Evolutionary conservation across 176 grass and related monocot genomes (phyloP).

Genomic region (Dactylis glomerata): DNA sequence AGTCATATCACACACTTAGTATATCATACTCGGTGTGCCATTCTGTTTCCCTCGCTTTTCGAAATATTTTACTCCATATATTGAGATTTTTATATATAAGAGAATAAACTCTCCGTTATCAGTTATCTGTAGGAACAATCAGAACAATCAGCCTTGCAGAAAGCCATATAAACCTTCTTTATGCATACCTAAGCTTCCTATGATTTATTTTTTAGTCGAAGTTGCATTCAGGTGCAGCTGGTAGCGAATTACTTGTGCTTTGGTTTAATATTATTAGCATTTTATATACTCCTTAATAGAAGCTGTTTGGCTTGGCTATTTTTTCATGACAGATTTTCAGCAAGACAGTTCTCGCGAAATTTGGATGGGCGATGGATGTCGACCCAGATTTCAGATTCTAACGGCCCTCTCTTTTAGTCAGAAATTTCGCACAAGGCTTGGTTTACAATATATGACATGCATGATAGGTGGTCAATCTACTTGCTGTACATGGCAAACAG

Average conservation of each 20-base stretch:
- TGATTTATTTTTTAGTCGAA: neutral
- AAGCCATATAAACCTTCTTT: neutral
- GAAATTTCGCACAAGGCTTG: too few species aligned
- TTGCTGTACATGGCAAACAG: too few species aligned
- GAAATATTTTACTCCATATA: too few species aligned
- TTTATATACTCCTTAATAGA: neutral
- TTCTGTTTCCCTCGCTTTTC: too few species aligned
- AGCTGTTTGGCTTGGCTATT: neutral
- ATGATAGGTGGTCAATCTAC: too few species aligned
- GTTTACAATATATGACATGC: too few species aligned
- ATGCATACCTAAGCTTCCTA: neutral
- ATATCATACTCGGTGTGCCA: too few species aligned
- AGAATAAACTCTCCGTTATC: neutral
- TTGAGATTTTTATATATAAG: too few species aligned
- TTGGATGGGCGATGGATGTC: constrained; percentile 81
- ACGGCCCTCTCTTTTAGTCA: too few species aligned
- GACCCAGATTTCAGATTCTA: constrained; percentile 56
- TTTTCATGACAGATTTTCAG: constrained; percentile 73
- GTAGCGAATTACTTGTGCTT: neutral
- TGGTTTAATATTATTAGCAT: neutral
- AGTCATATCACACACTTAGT: too few species aligned
- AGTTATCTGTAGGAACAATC: neutral
- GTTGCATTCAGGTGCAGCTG: too few species aligned
- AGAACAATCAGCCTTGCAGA: neutral
- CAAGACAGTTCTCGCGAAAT: constrained; percentile 85